phyloP scores from a whole-genome alignment of 352 stramenopile genomes.

The Phytophthora citrophthora region DNA sequence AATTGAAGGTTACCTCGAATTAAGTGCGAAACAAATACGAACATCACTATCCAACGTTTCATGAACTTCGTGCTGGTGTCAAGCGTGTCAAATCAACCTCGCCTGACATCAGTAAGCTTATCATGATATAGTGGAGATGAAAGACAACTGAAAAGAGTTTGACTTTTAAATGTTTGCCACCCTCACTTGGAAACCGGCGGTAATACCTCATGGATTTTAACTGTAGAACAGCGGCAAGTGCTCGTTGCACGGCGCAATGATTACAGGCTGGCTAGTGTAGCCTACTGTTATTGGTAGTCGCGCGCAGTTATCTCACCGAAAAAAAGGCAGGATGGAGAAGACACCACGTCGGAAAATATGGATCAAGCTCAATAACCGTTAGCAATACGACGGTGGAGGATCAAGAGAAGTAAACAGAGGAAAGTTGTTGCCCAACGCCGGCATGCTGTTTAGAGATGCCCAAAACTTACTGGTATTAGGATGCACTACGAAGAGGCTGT shows the following conservation, averaged over 20 bases:
- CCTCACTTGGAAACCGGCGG: no score
- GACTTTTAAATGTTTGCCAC: no score
- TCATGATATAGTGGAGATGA: no score
- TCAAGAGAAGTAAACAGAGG: no score
- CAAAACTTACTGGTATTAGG: not conserved
- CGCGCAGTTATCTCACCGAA: conserved; percentile 11
- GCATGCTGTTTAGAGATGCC: no score
- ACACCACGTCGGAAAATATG: no score
- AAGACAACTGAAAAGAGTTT: no score
- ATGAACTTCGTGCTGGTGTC: not conserved
- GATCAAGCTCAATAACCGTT: no score
- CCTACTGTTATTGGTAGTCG: conserved; percentile 9
- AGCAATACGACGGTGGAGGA: no score
- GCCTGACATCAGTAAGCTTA: not conserved
- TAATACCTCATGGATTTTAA: not conserved
- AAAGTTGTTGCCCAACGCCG: no score
- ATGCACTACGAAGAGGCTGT: conserved; percentile 12
- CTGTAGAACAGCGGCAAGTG: not conserved
- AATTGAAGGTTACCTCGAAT: conserved; percentile 30
- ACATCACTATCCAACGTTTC: no score
- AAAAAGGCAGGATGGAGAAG: not conserved
- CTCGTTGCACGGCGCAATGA: not conserved
- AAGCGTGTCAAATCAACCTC: not conserved
- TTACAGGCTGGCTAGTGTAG: not conserved
- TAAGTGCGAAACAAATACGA: conserved; percentile 14